These are phyloP conservation scores for Nyctanthes arbortristis DNA, from an alignment of 257 asterid species.

Conservation along the genomic window DNA sequence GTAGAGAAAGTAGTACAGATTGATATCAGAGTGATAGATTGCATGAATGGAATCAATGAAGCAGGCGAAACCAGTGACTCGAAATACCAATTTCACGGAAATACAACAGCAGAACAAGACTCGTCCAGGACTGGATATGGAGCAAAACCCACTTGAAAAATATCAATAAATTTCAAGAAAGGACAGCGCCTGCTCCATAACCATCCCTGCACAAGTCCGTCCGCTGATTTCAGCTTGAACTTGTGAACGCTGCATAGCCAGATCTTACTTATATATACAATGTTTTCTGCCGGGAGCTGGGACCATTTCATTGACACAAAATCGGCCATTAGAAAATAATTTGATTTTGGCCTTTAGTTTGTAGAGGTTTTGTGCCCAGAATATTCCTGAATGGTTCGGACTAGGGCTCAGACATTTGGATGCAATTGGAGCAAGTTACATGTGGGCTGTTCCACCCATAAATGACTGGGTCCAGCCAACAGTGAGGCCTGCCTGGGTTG, in stretches of 20 bases:
- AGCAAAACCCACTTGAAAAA: conserved; percentile 14
- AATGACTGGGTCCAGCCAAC: too few species aligned
- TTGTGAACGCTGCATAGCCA: not conserved
- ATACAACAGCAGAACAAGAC: conserved; percentile 6
- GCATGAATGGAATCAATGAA: not conserved
- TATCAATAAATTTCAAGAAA: not conserved
- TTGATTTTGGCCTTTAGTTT: too few species aligned
- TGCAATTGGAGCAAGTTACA: too few species aligned
- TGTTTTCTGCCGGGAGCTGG: too few species aligned
- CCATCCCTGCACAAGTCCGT: conserved; percentile 18
- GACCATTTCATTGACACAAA: too few species aligned
- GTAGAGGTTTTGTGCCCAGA: too few species aligned
- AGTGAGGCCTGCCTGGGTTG: too few species aligned
- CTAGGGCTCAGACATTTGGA: too few species aligned
- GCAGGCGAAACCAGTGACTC: not conserved
- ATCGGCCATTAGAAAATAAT: too few species aligned
- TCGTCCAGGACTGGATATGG: conserved; percentile 28
- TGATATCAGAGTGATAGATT: not conserved
- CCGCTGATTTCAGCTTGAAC: conserved; percentile 8
- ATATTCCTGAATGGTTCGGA: too few species aligned
- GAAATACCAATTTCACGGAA: not conserved
- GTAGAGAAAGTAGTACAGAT: not conserved
- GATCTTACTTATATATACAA: not conserved
- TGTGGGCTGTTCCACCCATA: too few species aligned
- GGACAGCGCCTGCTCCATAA: not conserved